Evolutionary conservation across 2,329 filamentous ascomycete genomes (phyloP).

Genomic region (Aspergillus piperis): DNA sequence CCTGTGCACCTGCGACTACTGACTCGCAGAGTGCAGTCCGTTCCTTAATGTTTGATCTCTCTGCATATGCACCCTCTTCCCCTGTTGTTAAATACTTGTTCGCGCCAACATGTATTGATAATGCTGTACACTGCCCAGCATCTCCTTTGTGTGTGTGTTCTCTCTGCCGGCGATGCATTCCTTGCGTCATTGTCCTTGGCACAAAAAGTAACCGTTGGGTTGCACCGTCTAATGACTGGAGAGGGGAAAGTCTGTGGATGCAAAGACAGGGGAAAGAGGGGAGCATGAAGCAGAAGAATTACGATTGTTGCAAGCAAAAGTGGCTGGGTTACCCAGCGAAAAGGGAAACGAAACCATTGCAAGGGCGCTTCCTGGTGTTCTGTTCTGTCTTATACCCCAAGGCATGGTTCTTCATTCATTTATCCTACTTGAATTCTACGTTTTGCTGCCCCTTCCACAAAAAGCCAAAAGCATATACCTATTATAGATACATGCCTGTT

Average conservation of each 20-base stretch:
- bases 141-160: slow-evolving; percentile 6
- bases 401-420: slow-evolving; percentile 8
- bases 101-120: slow-evolving; percentile 16
- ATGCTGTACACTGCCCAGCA: slow-evolving; percentile 14
- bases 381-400: slow-evolving; percentile 12
- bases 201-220: background rate
- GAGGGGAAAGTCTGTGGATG: background rate
- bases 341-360: background rate
- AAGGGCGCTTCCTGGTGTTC: slow-evolving; percentile 2
- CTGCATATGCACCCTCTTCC: slow-evolving; percentile 17
- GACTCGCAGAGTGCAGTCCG: slow-evolving; percentile 34
- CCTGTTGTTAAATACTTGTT: slow-evolving; percentile 11
- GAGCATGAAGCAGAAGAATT: background rate
- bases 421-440: slow-evolving; percentile 6
- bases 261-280: slow-evolving; percentile 5
- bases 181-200: slow-evolving; percentile 15
- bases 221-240: background rate
- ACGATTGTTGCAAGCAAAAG: slow-evolving; percentile 3
- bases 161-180: slow-evolving; percentile 11
- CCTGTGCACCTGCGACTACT: slow-evolving; percentile 34
- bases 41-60: slow-evolving; percentile 29
- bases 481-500: slow-evolving; percentile 12
- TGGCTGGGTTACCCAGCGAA: slow-evolving; percentile 1
- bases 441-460: slow-evolving; percentile 6
- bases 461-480: slow-evolving; percentile 14